Evolutionary conservation across 768 basidiomycete species (phyloP), one percentile per base, ranked within the genome.

Genomic region (Chalciporus chontae): DNA sequence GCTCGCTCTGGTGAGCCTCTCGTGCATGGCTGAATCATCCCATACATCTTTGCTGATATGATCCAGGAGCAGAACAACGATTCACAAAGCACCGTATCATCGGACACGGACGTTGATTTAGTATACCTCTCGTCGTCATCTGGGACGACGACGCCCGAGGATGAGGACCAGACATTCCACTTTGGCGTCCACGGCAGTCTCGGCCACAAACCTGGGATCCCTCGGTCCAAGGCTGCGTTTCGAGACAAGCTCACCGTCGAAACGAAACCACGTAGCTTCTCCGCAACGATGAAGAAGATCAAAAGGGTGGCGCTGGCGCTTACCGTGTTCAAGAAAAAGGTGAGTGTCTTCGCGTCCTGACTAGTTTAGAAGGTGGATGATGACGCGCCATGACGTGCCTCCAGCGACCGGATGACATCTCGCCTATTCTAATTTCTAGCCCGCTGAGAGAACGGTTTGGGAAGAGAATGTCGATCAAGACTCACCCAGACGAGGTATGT

Each of bases 81-180:
- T 24, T 59, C 58, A 18, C 41, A 39, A 21, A 59, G 52, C 11
- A 54, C 55, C 4, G 31, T 51, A 9, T 45, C 56, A 8, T 53
- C 56, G 14, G 66, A 63, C 17, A 66, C 58, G 8, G 66, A 66
- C 9, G 17, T 15, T 9, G 58, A 55, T 42, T 63, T 31, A 21
- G 48, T 51, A 39, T 66, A 65, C 23, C 37, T 37, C 5, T 39
- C 53, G 0, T 66, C 64, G 40, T 66, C 66, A 39, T 68, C 64
- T 43, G 64, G 64, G 19, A 58, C 63, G 59, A 66, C 64, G 40
- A 66, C 64, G 11, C 64, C 64, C 37, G 66, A 68, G 52, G 64
- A 68, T 17, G 66, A 68, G 1, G 46, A 54, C 2, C 27, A 60
- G 40, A 52, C 32, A 7, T 67, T 65, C 42, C 38, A 63, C 31